phyloP scores from a whole-genome alignment of 2,329 filamentous ascomycete genomes.

The Colletotrichum neosansevieriae region DNA sequence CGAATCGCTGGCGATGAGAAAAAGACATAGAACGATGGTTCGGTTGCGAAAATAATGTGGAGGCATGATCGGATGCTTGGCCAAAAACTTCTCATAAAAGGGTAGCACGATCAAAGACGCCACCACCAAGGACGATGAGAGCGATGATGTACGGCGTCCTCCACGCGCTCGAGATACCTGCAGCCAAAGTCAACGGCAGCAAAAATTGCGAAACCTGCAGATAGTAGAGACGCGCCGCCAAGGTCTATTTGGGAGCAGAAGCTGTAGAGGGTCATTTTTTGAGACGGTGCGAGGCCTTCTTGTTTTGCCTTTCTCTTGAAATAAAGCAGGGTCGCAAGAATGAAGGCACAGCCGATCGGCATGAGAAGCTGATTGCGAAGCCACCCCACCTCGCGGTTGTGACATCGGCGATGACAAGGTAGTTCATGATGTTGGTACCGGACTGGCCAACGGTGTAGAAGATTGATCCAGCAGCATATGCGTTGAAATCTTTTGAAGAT shows the following conservation, averaged over 20 bases:
- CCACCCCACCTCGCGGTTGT: constrained; percentile 31
- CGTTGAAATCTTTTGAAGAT: constrained; percentile 11
- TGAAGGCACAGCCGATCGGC: constrained; percentile 53
- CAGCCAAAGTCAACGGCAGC: constrained; percentile 67
- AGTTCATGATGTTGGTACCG: constrained; percentile 30
- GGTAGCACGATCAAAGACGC: constrained; percentile 63
- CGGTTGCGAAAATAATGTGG: constrained; percentile 51
- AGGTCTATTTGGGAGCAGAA: constrained; percentile 46
- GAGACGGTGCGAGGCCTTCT: constrained; percentile 29
- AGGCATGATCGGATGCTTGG: constrained; percentile 61
- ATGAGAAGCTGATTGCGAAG: constrained; percentile 51
- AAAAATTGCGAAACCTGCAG: constrained; percentile 64
- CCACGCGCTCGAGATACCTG: constrained; percentile 55
- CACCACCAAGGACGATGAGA: constrained; percentile 63
- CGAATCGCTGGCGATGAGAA: constrained; percentile 44
- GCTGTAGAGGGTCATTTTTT: constrained; percentile 41
- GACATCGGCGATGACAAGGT: constrained; percentile 35
- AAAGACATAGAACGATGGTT: constrained; percentile 44
- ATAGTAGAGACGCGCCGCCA: constrained; percentile 60
- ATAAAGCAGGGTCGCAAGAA: constrained; percentile 40
- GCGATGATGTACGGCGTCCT: constrained; percentile 56
- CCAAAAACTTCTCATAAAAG: constrained; percentile 60
- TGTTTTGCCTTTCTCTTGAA: constrained; percentile 43
- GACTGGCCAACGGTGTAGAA: constrained; percentile 28
- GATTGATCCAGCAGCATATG: constrained; percentile 26